Percentiles rank a stretch among this genome's conserved stretches.
phyloP scores from a whole-genome alignment of 2,329 filamentous ascomycete species.

The Aspergillus nomiae region DNA sequence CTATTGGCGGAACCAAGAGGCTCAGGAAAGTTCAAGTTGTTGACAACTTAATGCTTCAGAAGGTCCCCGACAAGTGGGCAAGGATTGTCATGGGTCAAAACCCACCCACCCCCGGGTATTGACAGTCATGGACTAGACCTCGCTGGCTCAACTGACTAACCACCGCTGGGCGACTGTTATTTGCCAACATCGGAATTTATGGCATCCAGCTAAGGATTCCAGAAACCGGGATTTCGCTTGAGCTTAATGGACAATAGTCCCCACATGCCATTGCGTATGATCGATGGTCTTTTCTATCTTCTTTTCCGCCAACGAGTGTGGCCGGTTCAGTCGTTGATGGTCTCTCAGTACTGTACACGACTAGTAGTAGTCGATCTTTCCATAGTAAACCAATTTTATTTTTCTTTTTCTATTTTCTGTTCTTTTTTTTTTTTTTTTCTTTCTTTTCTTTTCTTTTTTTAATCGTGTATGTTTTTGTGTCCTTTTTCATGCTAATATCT shows the following conservation, averaged over 20 bases:
- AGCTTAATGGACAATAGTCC: conserved; percentile 12
- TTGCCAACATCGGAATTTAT: neutral
- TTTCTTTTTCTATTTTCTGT: neutral
- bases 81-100: neutral
- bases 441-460: no score
- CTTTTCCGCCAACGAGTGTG: neutral
- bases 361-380: neutral
- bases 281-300: neutral
- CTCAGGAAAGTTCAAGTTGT: conserved; percentile 1
- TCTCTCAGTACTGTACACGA: neutral
- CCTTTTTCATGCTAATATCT: neutral
- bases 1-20: conserved; percentile 15
- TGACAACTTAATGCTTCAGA: neutral
- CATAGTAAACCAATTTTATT: neutral
- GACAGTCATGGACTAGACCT: neutral
- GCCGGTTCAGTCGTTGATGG: neutral
- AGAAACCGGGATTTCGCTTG: conserved; percentile 18
- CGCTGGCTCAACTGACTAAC: neutral
- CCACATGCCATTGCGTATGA: conserved; percentile 10
- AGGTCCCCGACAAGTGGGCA: neutral
- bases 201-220: conserved; percentile 11
- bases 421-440: no score
- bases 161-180: neutral
- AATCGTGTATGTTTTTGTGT: neutral
- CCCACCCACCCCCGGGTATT: neutral